Evolutionary conservation across 2,329 filamentous ascomycete species (phyloP), one percentile per base, ranked within the genome.

Genomic region (Apiospora arundinis): DNA sequence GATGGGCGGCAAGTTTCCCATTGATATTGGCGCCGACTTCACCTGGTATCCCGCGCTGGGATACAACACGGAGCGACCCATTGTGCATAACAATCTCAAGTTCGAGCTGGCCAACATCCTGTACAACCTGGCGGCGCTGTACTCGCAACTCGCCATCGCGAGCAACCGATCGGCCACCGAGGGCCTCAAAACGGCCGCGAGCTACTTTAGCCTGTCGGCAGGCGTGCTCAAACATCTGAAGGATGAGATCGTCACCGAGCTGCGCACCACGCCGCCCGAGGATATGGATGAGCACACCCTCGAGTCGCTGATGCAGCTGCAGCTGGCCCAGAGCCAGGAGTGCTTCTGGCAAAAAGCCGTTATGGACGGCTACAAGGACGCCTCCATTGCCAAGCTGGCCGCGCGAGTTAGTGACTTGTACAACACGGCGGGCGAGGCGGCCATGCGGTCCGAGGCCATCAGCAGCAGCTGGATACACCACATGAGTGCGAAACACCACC

Each of bases 271-370:
- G 18, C 94, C 95, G 0, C 95, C 96, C 1, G 96, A 98, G 79
- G 96, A 99, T 79, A 97, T 99, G 95, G 96, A 99, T 77, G 88
- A 90, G 68, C 89, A 93, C 78, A 98, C 95, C 0, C 86, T 99
- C 67, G 93, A 95, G 77, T 94, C 93, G 69, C 83, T 98, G 65
- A 90, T 93, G 76, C 90, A 95, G 80, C 87, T 99, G 42, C 90
- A 97, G 80, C 87, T 99, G 12, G 95, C 95, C 0, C 95, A 99
- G 80, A 95, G 93, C 40, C 96, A 99, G 79, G 96, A 99, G 83
- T 98, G 95, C 80, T 98, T 96, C 82, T 99, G 96, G 96, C 93
- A 96, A 76, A 98, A 97, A 80, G 95, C 96, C 0, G 95, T 97
- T 72, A 95, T 97, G 85, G 95, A 98, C 79, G 91, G 92, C 32